These are phyloP conservation scores for Solanum corneliomulleri DNA, from an alignment of 257 asterid species.

Conservation along the genomic window DNA sequence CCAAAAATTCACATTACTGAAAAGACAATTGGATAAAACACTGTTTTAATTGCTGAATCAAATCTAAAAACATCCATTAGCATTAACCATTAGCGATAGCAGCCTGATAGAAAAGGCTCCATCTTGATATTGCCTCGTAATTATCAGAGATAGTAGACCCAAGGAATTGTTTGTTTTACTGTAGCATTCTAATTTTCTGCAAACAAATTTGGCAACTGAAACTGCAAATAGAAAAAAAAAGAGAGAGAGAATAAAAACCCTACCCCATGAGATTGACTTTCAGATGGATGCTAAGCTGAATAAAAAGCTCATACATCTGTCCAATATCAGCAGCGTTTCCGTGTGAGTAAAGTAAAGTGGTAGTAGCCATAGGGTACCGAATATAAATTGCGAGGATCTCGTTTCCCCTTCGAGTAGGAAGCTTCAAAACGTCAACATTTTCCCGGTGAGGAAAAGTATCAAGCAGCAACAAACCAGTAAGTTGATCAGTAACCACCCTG, in stretches of 20 bases:
- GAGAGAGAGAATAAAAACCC: constrained; percentile 36
- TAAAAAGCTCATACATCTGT: constrained; percentile 88
- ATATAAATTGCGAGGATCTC: constrained; percentile 72
- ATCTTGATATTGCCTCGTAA: not conserved
- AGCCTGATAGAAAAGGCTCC: not conserved
- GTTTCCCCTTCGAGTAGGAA: constrained; percentile 73
- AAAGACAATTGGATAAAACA: not conserved
- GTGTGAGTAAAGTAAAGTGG: constrained; percentile 81
- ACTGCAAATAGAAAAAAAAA: not conserved
- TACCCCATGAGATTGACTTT: constrained; percentile 88
- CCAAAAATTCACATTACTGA: not conserved
- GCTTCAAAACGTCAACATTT: constrained; percentile 73
- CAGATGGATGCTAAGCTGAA: constrained; percentile 87
- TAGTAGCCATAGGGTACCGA: constrained; percentile 81
- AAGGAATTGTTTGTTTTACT: not conserved
- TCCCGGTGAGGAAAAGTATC: constrained; percentile 85
- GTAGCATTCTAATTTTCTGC: not conserved
- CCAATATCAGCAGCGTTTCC: constrained; percentile 97
- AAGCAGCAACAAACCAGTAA: constrained; percentile 54
- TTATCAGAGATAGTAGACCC: not conserved
- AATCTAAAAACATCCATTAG: not conserved
- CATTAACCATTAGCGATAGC: not conserved
- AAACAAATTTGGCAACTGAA: not conserved
- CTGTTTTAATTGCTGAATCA: not conserved
- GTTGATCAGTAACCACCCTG: constrained; percentile 41